Conservation (phyloP, 176 grass and related monocot species). For the Poa pratensis region DNA sequence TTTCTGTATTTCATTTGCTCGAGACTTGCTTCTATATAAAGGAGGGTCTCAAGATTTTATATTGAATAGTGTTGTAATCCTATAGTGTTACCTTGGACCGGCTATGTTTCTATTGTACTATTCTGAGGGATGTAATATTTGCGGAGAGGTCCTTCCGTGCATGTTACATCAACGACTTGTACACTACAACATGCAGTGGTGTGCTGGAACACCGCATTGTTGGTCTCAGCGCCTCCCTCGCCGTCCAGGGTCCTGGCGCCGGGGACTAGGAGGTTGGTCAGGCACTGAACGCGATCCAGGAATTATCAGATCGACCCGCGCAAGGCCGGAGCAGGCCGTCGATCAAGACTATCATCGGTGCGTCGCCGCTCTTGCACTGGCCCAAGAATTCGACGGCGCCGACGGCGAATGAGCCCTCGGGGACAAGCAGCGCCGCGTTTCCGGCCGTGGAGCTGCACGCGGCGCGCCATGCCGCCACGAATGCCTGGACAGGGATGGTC, state of each 20-base stretch:
- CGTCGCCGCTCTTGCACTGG: slow-evolving; percentile 17
- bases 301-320: not conserved
- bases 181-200: too few species aligned
- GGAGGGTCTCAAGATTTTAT: too few species aligned
- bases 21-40: too few species aligned
- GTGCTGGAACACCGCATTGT: too few species aligned
- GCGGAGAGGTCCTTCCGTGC: too few species aligned
- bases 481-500: slow-evolving; percentile 29
- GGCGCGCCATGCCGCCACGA: slow-evolving; percentile 51
- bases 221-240: not conserved
- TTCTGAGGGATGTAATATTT: too few species aligned
- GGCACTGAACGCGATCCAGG: slow-evolving; percentile 55
- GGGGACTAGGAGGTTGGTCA: slow-evolving; percentile 45
- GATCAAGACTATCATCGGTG: slow-evolving; percentile 31
- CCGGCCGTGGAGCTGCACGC: slow-evolving; percentile 34
- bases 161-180: too few species aligned
- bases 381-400: slow-evolving; percentile 40
- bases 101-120: too few species aligned
- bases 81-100: too few species aligned
- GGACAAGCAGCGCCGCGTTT: slow-evolving; percentile 46
- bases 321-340: slow-evolving; percentile 42
- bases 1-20: too few species aligned
- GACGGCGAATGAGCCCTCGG: slow-evolving; percentile 47
- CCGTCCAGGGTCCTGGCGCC: slow-evolving; percentile 53
- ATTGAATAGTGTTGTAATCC: too few species aligned